A percentile compares a stretch with the other conserved stretches of the same genome.
Conservation (phyloP, 371 early-diverging fungal genomes). For the Saksenaea vasiformis region DNA sequence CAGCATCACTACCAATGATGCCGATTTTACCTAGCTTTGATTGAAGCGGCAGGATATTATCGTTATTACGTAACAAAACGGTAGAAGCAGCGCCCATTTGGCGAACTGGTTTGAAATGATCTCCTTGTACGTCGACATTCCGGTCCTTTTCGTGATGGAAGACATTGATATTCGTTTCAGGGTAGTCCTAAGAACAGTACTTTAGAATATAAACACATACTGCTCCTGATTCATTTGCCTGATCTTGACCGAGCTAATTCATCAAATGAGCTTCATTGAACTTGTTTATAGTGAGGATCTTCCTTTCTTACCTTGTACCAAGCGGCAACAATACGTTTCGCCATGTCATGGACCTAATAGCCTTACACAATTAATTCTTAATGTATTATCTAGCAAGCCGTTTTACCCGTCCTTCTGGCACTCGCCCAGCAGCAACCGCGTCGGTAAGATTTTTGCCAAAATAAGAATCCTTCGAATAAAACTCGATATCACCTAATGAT, state of each 20-base stretch:
- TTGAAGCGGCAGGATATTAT: slow-evolving; percentile 37
- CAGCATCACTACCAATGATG: slow-evolving; percentile 57
- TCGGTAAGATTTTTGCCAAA: slow-evolving; percentile 39
- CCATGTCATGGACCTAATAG: slow-evolving; percentile 54
- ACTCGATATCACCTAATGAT: slow-evolving; percentile 29
- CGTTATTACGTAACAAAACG: slow-evolving; percentile 50
- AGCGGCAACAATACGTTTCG: slow-evolving; percentile 55
- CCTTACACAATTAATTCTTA: neutral
- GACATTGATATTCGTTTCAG: slow-evolving; percentile 31
- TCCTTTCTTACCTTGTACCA: slow-evolving; percentile 42
- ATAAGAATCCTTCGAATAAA: slow-evolving; percentile 22
- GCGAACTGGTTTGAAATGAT: slow-evolving; percentile 39
- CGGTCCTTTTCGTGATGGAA: slow-evolving; percentile 20
- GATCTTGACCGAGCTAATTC: slow-evolving; percentile 14
- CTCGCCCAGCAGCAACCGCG: slow-evolving; percentile 27
- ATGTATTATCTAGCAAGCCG: neutral
- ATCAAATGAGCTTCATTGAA: neutral
- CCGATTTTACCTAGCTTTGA: slow-evolving; percentile 32
- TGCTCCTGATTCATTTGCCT: neutral
- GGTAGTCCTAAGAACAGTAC: slow-evolving; percentile 27
- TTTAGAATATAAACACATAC: neutral
- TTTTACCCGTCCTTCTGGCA: slow-evolving; percentile 34
- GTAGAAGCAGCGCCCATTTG: slow-evolving; percentile 54
- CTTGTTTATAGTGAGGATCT: no score
- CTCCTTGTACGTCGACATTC: slow-evolving; percentile 40